Conservation (phyloP, 2,329 filamentous ascomycete species). For the Penicillium vulpinum region DNA sequence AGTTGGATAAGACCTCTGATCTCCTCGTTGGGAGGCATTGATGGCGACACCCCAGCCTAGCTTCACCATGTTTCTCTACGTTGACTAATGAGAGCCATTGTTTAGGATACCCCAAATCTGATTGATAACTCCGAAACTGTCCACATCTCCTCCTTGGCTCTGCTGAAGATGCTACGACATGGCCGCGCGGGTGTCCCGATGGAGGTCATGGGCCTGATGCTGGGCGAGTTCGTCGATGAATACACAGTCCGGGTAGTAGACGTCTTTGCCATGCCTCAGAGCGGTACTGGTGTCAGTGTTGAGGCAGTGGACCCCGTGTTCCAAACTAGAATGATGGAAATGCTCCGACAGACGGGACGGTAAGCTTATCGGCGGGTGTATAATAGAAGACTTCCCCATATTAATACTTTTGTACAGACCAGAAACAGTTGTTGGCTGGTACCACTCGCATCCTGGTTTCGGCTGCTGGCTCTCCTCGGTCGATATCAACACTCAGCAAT, state of each 20-base stretch:
- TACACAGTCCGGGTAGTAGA: conserved; percentile 98
- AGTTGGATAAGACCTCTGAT: conserved; percentile 24
- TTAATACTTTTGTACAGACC: conserved; percentile 58
- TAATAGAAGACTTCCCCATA: background rate
- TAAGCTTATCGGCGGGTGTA: conserved; percentile 45
- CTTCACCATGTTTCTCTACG: background rate
- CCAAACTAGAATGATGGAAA: conserved; percentile 99
- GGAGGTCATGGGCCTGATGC: conserved; percentile 99
- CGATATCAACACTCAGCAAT: conserved; percentile 99
- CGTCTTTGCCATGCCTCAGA: conserved; percentile 99
- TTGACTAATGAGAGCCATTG: background rate
- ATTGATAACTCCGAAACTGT: conserved; percentile 99
- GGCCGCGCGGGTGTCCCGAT: conserved; percentile 96
- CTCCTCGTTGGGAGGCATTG: conserved; percentile 8
- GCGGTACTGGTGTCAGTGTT: conserved; percentile 95
- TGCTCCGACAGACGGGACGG: conserved; percentile 96
- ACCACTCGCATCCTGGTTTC: conserved; percentile 98
- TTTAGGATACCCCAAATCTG: conserved; percentile 80
- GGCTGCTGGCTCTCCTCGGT: conserved; percentile 99
- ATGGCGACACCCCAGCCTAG: background rate
- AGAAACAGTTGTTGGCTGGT: conserved; percentile 98
- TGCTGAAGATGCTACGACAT: conserved; percentile 98
- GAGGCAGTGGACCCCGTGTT: conserved; percentile 98
- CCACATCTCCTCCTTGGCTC: conserved; percentile 94
- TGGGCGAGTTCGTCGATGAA: conserved; percentile 98